These are phyloP conservation scores for Thozetella sp. DNA, from an alignment of 495 filamentous ascomycete species.

Conservation along the genomic window DNA sequence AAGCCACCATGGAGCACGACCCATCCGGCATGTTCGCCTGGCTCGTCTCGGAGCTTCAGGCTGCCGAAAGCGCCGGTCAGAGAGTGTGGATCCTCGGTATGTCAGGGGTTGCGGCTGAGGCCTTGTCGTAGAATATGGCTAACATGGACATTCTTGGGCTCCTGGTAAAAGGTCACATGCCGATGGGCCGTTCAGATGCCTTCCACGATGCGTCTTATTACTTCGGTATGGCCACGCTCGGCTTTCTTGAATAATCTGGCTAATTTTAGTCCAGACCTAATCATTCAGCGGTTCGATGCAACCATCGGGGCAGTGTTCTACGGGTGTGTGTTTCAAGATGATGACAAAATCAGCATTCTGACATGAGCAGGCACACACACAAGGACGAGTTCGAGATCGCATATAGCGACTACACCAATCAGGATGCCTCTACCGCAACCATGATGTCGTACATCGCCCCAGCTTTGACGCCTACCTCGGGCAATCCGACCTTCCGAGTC, in stretches of 20 bases:
- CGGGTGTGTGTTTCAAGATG: conserved; percentile 33
- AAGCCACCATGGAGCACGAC: conserved; percentile 17
- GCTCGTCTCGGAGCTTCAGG: conserved; percentile 49
- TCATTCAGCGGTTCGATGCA: conserved; percentile 48
- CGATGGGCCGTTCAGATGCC: conserved; percentile 42
- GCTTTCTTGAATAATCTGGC: no score
- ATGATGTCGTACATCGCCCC: conserved; percentile 51
- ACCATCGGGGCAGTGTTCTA: conserved; percentile 55
- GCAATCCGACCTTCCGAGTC: conserved; percentile 52
- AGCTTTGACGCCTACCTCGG: conserved; percentile 51
- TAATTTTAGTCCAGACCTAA: no score
- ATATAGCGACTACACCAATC: conserved; percentile 43
- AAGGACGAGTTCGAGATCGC: conserved; percentile 53
- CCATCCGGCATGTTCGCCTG: conserved; percentile 45
- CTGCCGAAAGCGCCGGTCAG: conserved; percentile 45
- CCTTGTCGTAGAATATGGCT: neutral
- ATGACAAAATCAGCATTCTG: no score
- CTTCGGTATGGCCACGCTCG: no score
- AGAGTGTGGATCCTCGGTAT: conserved; percentile 30
- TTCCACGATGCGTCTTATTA: conserved; percentile 54
- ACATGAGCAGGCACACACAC: conserved; percentile 63
- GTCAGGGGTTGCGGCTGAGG: neutral
- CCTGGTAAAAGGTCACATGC: conserved; percentile 56
- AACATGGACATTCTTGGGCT: conserved; percentile 12
- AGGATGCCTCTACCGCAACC: conserved; percentile 31